These are phyloP conservation scores for Daldinia eschscholtzii DNA, from an alignment of 2,329 filamentous ascomycete genomes.

Conservation along the genomic window DNA sequence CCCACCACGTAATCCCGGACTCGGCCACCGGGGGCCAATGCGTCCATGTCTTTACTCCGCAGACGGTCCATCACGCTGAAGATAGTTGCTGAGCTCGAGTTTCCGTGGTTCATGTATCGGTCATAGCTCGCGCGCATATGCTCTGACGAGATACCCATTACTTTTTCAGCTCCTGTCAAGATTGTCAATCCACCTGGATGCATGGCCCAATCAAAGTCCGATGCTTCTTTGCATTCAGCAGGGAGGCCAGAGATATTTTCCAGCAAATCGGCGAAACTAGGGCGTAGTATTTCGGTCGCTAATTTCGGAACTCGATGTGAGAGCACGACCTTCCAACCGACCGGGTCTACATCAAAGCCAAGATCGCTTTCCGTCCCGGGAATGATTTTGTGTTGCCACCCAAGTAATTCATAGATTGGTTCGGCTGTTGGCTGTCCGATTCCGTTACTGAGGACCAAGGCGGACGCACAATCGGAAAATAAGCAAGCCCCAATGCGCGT, in stretches of 20 bases:
- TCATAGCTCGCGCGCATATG: slow-evolving; percentile 79
- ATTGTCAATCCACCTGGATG: slow-evolving; percentile 78
- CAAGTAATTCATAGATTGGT: slow-evolving; percentile 70
- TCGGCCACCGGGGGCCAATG: slow-evolving; percentile 62
- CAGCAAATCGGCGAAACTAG: slow-evolving; percentile 68
- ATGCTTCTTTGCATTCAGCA: slow-evolving; percentile 58
- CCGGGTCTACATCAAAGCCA: slow-evolving; percentile 73
- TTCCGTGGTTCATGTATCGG: slow-evolving; percentile 76
- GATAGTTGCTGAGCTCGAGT: slow-evolving; percentile 77
- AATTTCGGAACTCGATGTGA: slow-evolving; percentile 71
- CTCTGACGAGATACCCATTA: slow-evolving; percentile 69
- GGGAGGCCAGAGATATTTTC: slow-evolving; percentile 62
- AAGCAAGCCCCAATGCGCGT: slow-evolving; percentile 74
- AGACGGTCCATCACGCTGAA: slow-evolving; percentile 75
- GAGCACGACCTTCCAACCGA: slow-evolving; percentile 76
- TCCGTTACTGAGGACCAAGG: slow-evolving; percentile 73
- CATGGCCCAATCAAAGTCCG: slow-evolving; percentile 79
- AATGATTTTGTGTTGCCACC: slow-evolving; percentile 74
- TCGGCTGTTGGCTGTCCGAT: slow-evolving; percentile 61
- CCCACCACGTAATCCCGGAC: slow-evolving; percentile 71
- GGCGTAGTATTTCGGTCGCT: slow-evolving; percentile 63
- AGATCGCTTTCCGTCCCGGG: slow-evolving; percentile 72
- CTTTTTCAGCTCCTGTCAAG: slow-evolving; percentile 71
- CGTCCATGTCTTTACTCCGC: slow-evolving; percentile 71
- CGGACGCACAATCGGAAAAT: slow-evolving; percentile 79